Conservation (phyloP, 345 rosid species). For the Crucihimalaya himalaica region DNA sequence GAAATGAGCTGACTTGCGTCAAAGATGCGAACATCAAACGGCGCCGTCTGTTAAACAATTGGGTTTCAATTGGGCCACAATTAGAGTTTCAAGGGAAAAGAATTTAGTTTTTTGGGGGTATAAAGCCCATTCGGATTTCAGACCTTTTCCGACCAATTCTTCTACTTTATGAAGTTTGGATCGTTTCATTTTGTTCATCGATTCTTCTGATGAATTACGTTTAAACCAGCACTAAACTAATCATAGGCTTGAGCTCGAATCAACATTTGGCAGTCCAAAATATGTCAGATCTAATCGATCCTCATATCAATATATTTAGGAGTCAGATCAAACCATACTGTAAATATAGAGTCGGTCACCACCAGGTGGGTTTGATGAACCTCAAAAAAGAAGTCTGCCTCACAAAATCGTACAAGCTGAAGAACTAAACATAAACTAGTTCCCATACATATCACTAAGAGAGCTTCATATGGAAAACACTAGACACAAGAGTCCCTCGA, state of each 20-base stretch:
- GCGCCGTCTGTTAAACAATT: neutral
- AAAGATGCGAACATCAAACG: neutral
- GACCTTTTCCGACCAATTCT: neutral
- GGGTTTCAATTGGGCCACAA: slow-evolving; percentile 14
- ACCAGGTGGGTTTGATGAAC: neutral
- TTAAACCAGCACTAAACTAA: neutral
- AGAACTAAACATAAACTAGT: slow-evolving; percentile 7
- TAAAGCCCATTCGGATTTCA: neutral
- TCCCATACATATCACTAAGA: slow-evolving; percentile 1
- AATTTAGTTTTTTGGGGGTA: neutral
- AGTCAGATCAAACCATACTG: neutral
- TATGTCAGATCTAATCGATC: neutral
- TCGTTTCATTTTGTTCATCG: neutral
- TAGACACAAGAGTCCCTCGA: neutral
- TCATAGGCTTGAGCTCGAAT: neutral
- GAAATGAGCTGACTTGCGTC: neutral
- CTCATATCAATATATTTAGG: neutral
- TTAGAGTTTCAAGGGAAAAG: too few species aligned
- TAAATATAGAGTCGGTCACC: neutral
- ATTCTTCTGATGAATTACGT: neutral
- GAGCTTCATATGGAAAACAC: slow-evolving; percentile 1
- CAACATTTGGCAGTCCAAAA: neutral
- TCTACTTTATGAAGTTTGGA: too few species aligned
- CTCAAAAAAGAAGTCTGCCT: neutral
- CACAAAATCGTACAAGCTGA: slow-evolving; percentile 8